Conservation (phyloP, 805 yeast species). For the Kazachstania viticola region DNA sequence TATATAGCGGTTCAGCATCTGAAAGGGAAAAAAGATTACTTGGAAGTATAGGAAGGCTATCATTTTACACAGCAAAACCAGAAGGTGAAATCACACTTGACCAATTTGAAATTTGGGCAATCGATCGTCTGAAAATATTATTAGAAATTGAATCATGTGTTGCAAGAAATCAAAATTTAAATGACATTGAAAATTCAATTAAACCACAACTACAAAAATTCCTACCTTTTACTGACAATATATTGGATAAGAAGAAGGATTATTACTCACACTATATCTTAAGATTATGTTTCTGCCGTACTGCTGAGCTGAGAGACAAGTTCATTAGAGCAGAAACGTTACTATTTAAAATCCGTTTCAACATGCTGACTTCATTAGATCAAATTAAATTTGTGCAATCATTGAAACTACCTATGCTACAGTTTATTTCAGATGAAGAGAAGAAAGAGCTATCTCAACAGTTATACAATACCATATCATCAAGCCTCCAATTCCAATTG, state of each 20-base stretch:
- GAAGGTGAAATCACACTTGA: slow-evolving; percentile 78
- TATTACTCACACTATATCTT: slow-evolving; percentile 85
- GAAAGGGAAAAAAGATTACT: slow-evolving; percentile 27
- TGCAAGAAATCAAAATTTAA: slow-evolving; percentile 48
- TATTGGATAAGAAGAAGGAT: slow-evolving; percentile 70
- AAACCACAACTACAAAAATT: slow-evolving; percentile 53
- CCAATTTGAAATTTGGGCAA: slow-evolving; percentile 92
- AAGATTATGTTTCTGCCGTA: slow-evolving; percentile 80
- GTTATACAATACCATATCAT: slow-evolving; percentile 44
- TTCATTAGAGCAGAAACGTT: slow-evolving; percentile 68
- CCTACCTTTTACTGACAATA: slow-evolving; percentile 44
- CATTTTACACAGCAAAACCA: slow-evolving; percentile 72
- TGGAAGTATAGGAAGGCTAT: slow-evolving; percentile 40
- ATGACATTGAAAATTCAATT: slow-evolving; percentile 54
- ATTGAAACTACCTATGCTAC: slow-evolving; percentile 57
- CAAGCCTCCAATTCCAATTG: slow-evolving; percentile 25
- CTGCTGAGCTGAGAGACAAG: slow-evolving; percentile 69
- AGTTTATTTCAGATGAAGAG: slow-evolving; percentile 53
- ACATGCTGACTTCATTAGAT: slow-evolving; percentile 49
- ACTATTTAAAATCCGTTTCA: slow-evolving; percentile 65
- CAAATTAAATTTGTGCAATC: slow-evolving; percentile 58
- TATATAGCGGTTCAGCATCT: slow-evolving; percentile 10
- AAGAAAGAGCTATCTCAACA: slow-evolving; percentile 36
- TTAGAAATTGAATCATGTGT: slow-evolving; percentile 72
- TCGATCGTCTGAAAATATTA: slow-evolving; percentile 74